Evolutionary conservation across 495 filamentous ascomycete species (phyloP), one percentile per base, ranked within the genome.

Genomic region (Penicillium nucicola): DNA sequence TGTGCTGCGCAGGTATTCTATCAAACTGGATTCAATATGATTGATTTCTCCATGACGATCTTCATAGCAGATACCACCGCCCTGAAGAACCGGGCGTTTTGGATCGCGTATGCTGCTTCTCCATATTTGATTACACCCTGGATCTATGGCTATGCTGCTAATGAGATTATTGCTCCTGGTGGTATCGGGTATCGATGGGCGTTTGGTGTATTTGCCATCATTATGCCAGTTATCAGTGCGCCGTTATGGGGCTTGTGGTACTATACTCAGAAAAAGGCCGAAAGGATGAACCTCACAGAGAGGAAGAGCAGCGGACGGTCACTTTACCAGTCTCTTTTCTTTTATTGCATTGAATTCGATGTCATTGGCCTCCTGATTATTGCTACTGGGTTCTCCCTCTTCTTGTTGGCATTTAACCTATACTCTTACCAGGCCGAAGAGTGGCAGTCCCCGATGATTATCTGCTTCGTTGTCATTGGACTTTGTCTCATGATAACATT

Each of bases 1-100:
- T 70, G 72, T 35, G 75, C 75, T 20, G 76, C 71, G 1, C 53
- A 76, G 55, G 73, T 81, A 41, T 71, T 78, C 57, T 78, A 75
- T 47, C 60, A 62, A 42, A 61, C 72, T 36, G 76, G 74, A 8
- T 55, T 75, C 62, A 79, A 75, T 56, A 75, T 74, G 25, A 55
- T 81, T 32, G 37, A 40, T 22, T 40, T 40, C 6, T 60, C 66
- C 15, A 65, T 80, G 18, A 66, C 62, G 33, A 62, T 82, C 57
- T 80, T 83, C 62, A 74, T 81, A 42, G 81, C 83, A 53, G 83
- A 86, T 56, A 80, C 77, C 2, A 79, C 83, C 0, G 64, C 67
- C 5, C 62, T 86, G 35, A 73, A 73, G 41, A 81, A 84, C 65
- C 70, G 82, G 65, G 74, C 66, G 7, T 56, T 83, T 34, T 72